Base-by-base conservation (phyloP, 1,139 yeast genomes). In the Pichia cactophila region DNA sequence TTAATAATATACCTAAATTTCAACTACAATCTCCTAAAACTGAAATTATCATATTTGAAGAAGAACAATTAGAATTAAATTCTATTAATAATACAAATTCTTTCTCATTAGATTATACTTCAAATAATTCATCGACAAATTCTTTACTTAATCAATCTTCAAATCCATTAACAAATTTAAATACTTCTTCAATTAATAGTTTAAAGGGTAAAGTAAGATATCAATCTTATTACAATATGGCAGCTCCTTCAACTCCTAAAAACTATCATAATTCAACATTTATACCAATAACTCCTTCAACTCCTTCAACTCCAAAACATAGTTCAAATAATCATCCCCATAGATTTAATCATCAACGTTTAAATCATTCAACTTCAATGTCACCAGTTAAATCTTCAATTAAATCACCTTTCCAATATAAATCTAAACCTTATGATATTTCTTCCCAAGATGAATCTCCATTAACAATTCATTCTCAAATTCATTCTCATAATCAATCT, bases 131-230 rank as follows among this genome's bases (percentile, higher is more conserved):
- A 31, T 59, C 61, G 2, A 48, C 55, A 14, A 55, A 56, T 47
- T 61, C 64, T 42, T 16, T 36, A 14, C 12, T 11, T 14, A 38
- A 12, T 43, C 46, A 9, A 10, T 47, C 39, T 16, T 41, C 49
- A 29, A 58, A 51, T 29, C 56, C 55, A 10, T 44, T 55, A 10
- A 33, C 51, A 17, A 46, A 49, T n/a, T 33, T 48, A 8, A 54
- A 49, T 38, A 51, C 58, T 49, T 41, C 63, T 11, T 61, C 63
- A 45, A 56, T 59, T 26, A 54, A 61, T 40, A 54, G 56, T 43
- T 51, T 61, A 42, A 56, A 64, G 26, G 60, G 60, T 20, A 62
- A 61, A 49, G 67, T 61, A 35, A 55, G 67, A 50, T 63, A 63
- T 49, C 66, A 62, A 52, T 57, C 63, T 4, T 63, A 62, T 47